Percentiles rank a stretch among this genome's conserved stretches.
These are phyloP conservation scores for Lactifluus volemus DNA, from an alignment of 768 basidiomycete genomes.

Conservation along the genomic window DNA sequence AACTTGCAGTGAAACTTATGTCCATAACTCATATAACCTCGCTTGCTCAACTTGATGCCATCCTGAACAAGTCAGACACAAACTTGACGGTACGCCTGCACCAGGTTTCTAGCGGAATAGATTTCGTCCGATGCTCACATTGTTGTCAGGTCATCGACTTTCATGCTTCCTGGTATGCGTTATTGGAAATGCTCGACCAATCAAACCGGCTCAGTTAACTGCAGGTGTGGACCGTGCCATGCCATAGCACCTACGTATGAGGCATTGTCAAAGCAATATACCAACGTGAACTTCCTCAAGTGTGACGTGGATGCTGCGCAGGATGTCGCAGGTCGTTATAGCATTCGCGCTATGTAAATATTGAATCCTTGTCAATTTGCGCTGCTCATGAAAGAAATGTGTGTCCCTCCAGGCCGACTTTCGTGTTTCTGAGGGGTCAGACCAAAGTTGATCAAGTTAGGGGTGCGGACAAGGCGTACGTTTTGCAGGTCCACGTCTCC, in stretches of 20 bases:
- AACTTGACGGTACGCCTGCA: constrained; percentile 50
- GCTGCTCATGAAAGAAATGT: neutral
- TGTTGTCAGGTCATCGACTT: constrained; percentile 69
- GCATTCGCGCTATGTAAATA: constrained; percentile 64
- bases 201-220: constrained; percentile 7
- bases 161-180: constrained; percentile 66
- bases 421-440: constrained; percentile 63
- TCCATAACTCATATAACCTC: constrained; percentile 56
- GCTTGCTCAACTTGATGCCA: constrained; percentile 49
- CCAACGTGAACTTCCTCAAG: constrained; percentile 72
- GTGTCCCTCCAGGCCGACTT: constrained; percentile 60
- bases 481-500: neutral
- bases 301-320: constrained; percentile 66
- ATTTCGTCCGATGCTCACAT: constrained; percentile 1
- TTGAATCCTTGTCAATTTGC: neutral
- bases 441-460: constrained; percentile 62
- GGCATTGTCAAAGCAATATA: constrained; percentile 56
- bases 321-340: constrained; percentile 58
- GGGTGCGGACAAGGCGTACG: constrained; percentile 63
- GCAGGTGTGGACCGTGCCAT: constrained; percentile 83
- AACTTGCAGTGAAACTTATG: constrained; percentile 31
- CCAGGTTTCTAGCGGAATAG: neutral
- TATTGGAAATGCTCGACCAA: neutral
- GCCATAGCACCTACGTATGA: constrained; percentile 73
- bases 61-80: constrained; percentile 48